Evolutionary conservation across 257 asterid species (phyloP).

Genomic region (Rauvolfia tetraphylla): DNA sequence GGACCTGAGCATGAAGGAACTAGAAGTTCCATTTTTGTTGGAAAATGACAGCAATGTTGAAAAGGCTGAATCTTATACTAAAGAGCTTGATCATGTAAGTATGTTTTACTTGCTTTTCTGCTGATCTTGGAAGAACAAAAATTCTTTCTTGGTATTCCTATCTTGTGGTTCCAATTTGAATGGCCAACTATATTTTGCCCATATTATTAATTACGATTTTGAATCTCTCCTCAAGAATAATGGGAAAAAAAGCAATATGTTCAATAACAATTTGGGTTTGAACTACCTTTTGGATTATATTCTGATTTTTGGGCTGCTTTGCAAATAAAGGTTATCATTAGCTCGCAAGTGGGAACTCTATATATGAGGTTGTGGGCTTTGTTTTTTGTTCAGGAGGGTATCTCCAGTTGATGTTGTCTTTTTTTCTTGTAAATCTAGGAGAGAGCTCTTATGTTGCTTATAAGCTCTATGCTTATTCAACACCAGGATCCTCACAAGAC

Average conservation of each 20-base stretch:
- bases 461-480: constrained; percentile 8
- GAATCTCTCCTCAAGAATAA: not conserved
- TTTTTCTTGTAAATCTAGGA: not conserved
- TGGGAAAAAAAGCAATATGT: not conserved
- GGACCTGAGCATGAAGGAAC: constrained; percentile 35
- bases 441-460: not conserved
- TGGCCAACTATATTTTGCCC: not conserved
- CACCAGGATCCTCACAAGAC: constrained; percentile 7
- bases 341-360: not conserved
- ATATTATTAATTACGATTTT: not conserved
- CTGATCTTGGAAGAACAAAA: constrained; percentile 10
- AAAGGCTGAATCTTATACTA: constrained; percentile 63
- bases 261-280: not conserved
- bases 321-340: not conserved
- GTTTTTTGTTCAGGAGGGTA: not conserved
- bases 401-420: not conserved
- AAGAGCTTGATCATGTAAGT: constrained; percentile 78
- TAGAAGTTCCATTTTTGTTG: constrained; percentile 37
- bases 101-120: constrained; percentile 2
- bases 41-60: constrained; percentile 51
- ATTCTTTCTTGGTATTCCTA: not conserved
- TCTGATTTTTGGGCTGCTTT: not conserved
- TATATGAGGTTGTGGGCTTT: not conserved
- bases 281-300: not conserved
- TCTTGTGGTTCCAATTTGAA: not conserved